Evolutionary conservation across 148 eudicot species (phyloP), one percentile per base, ranked within the genome.

Genomic region (Heliamphora exappendiculata): DNA sequence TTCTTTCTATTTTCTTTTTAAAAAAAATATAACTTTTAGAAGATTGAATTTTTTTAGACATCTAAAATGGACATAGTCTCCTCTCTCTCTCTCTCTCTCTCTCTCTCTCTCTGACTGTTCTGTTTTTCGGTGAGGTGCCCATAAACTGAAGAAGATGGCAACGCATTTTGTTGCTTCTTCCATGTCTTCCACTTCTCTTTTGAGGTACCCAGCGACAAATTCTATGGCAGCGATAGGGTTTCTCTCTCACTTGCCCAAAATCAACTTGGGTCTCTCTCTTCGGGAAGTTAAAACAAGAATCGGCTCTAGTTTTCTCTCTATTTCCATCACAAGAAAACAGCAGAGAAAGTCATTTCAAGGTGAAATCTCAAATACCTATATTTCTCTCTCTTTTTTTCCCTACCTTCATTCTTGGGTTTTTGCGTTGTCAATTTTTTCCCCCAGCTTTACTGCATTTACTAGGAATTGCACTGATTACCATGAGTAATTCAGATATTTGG

Each of bases 261-360:
- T 24, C 37, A 16, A 17, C 17, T 8, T 41, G 7, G 1, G 57
- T 3, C n/a, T 75, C 14, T 36, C 67, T 45, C 57, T 47, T 14
- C 31, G 68, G 24, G 33, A 63, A 5, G 1, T 44, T 26, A n/a
- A 29, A 33, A 47, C 57, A 63, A 42, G 37, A 31, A 45, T 41
- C 77, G 47, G 77, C 20, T 47, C 77, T 44, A 60, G 72, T 64
- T 73, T 78, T 57, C 37, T 57, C 14, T 57, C 75, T 1, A 20
- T 81, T 67, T 55, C 78, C 49, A 22, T n/a, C 41, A 5, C 54
- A 19, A 73, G 66, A 78, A 82, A 69, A 34, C 53, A 60, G 41
- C 58, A 58, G 54, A 74, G 71, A 42, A 76, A 54, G 26, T 45
- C 26, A 31, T 71, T 86, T 59, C 79, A 75, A 70, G 89, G 89